A percentile compares a stretch with the other conserved stretches of the same genome.
Evolutionary conservation across 305 asterid species (phyloP).

Genomic region (Euphrasia arctica): DNA sequence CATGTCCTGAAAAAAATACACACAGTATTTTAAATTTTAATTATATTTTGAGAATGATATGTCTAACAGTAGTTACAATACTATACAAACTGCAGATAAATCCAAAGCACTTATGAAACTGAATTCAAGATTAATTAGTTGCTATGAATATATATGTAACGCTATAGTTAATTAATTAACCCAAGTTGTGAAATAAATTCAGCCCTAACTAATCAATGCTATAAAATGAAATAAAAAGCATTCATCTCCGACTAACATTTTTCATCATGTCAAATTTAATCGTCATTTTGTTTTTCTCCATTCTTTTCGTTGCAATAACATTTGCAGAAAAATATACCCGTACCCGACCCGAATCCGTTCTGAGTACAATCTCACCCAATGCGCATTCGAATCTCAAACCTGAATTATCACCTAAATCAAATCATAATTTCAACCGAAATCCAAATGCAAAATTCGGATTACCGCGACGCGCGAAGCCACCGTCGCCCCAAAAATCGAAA

Average conservation of each 20-base stretch:
- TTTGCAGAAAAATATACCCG: neutral
- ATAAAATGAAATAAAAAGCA: neutral
- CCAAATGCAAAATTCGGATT: neutral
- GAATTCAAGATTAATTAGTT: too few relatives aligned
- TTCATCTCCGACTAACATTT: neutral
- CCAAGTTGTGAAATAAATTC: neutral
- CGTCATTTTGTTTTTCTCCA: conserved; percentile 7
- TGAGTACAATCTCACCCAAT: neutral
- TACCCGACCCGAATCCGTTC: neutral
- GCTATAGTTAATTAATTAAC: too few relatives aligned
- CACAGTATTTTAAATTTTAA: too few relatives aligned
- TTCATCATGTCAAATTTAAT: conserved; percentile 4
- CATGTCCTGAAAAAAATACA: neutral
- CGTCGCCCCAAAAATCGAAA: neutral
- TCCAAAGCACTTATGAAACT: too few relatives aligned
- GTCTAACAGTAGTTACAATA: too few relatives aligned
- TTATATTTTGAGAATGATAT: too few relatives aligned
- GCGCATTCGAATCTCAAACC: neutral
- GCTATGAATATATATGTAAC: too few relatives aligned
- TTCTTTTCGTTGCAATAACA: conserved; percentile 4
- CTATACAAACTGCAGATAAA: too few relatives aligned
- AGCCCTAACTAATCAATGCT: neutral
- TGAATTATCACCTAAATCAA: neutral
- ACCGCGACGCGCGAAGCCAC: neutral
- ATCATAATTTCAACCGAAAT: neutral